Conservation (phyloP, 495 filamentous ascomycete genomes). For the Cercophora samala region DNA sequence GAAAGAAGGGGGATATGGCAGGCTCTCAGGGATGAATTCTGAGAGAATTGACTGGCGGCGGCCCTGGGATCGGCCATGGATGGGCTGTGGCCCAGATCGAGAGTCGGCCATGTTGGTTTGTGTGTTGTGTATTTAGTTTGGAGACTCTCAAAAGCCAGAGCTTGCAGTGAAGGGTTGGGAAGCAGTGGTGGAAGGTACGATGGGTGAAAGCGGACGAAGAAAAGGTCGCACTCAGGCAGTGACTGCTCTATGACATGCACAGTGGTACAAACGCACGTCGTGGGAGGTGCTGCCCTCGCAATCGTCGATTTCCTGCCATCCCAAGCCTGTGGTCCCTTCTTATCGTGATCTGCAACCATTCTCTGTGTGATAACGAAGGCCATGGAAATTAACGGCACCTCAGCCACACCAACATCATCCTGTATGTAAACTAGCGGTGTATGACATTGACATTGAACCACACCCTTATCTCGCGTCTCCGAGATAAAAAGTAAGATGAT, state of each 20-base stretch:
- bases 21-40: slow-evolving; percentile 21
- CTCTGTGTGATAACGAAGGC: background rate
- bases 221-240: background rate
- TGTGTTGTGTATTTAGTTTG: too few species aligned
- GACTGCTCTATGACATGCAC: background rate
- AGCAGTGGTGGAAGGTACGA: background rate
- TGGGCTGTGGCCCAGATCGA: slow-evolving; percentile 10
- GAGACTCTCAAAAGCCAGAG: background rate
- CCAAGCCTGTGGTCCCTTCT: background rate
- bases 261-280: background rate
- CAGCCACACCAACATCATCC: background rate
- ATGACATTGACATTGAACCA: background rate
- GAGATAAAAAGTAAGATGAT: background rate
- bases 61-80: slow-evolving; percentile 14
- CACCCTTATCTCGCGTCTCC: background rate
- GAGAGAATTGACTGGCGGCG: slow-evolving; percentile 24
- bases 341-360: background rate
- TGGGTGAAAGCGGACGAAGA: background rate
- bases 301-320: background rate
- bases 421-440: background rate
- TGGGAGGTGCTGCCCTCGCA: background rate
- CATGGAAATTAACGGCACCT: background rate
- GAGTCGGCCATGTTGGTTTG: background rate
- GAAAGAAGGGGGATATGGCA: slow-evolving; percentile 29
- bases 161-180: background rate